Conservation (phyloP, 176 grass and related monocot species). For the Oryza longistaminata region DNA sequence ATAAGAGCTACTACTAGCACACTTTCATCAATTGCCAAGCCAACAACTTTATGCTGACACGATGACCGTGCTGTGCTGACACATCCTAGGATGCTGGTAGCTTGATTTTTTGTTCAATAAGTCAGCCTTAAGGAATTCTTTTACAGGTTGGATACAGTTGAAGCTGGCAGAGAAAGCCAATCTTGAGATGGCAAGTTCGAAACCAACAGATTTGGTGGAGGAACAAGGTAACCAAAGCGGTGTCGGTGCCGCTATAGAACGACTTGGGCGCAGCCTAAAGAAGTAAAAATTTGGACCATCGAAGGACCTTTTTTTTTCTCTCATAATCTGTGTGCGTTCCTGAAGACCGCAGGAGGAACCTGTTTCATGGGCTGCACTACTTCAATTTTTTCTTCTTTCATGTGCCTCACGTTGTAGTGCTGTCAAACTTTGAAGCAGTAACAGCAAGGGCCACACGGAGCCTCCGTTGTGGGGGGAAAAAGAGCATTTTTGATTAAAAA, state of each 20-base stretch:
- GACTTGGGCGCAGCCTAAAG: constrained; percentile 71
- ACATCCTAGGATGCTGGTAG: not conserved
- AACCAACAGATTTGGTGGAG: constrained; percentile 43
- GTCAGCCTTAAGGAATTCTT: constrained; percentile 6
- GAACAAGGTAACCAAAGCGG: constrained; percentile 51
- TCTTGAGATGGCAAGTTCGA: constrained; percentile 55
- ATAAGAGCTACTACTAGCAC: not conserved
- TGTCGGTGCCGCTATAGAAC: constrained; percentile 81
- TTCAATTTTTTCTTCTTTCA: not conserved
- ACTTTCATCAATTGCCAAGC: not conserved
- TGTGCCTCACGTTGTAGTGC: not conserved
- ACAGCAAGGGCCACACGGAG: not conserved
- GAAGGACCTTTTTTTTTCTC: not conserved
- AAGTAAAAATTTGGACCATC: constrained; percentile 44
- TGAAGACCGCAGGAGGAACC: constrained; percentile 6
- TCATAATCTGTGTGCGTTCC: not conserved
- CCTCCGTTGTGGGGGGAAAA: not conserved
- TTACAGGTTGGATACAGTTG: constrained; percentile 88
- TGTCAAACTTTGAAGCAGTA: not conserved
- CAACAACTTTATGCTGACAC: not conserved
- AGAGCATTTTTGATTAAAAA: constrained; percentile 16
- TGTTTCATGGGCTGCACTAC: not conserved
- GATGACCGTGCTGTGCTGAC: not conserved
- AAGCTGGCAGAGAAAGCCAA: constrained; percentile 87
- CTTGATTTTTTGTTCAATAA: constrained; percentile 19